Conservation (phyloP, 176 grass and related monocot genomes). For the Triticum turgidum region DNA sequence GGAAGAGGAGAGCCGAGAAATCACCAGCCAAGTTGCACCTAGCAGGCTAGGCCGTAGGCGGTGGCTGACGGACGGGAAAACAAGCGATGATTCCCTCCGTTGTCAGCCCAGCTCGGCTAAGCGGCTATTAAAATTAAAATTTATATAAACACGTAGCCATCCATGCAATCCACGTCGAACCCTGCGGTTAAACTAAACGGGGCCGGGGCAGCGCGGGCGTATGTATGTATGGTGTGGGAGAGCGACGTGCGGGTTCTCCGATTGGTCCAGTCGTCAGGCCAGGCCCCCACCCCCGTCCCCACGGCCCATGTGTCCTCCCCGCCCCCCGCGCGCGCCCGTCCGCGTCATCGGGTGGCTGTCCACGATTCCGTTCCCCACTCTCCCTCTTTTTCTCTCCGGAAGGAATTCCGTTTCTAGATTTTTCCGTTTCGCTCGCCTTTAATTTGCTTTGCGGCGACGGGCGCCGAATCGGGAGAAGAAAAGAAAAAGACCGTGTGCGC, state of each 20-base stretch:
- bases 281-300: not conserved
- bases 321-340: not conserved
- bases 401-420: not conserved
- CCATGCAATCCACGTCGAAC: not conserved
- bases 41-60: no score
- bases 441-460: not conserved
- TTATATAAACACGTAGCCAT: not conserved
- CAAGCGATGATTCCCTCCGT: not conserved
- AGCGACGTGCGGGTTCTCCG: conserved; percentile 3
- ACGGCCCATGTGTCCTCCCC: conserved; percentile 1
- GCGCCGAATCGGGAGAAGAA: not conserved
- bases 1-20: no score
- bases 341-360: conserved; percentile 11
- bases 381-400: no score
- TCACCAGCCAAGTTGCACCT: not conserved
- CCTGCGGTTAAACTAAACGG: not conserved
- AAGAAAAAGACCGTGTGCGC: no score
- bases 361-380: not conserved
- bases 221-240: not conserved
- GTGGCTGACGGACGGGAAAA: no score
- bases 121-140: not conserved
- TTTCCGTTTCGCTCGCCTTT: not conserved
- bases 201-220: not conserved
- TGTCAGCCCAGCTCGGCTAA: conserved; percentile 26
- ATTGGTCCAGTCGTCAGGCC: conserved; percentile 30